Base-by-base conservation (phyloP, 2,329 filamentous ascomycete species). In the Coniella lustricola region DNA sequence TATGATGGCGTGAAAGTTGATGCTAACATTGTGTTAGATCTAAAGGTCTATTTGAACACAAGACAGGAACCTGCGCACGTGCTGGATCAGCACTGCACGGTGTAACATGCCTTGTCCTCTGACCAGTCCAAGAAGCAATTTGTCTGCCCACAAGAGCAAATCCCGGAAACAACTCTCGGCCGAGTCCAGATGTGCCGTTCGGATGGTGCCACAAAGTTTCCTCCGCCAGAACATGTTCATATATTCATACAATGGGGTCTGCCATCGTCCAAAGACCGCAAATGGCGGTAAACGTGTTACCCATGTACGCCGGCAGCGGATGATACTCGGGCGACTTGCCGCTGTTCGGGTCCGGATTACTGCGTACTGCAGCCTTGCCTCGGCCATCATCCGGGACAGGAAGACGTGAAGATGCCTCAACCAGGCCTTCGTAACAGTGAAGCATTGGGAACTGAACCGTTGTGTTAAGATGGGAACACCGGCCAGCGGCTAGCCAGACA, bases 101-200 rank as follows among this genome's bases (percentile, higher is more conserved):
- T 33, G 21, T 17, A 10, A 18, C 14, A 13, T 31, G 13, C 16
- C 21, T 13, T 21, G 10, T 5, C 29, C 21, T 17, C 41, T 31
- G 18, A 29, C 29, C 12, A 44, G 41, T 13, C 32, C 41, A 13
- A 31, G n/a, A 9, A 10, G 35, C 14, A 41, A 14, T 4, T 25
- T 37, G 32, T 49, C 50, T 18, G 42, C 22, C 46, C 46, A 49
- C 9, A n/a, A 22, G 12, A 52, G 50, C 41, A 52, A 21, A 17
- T 43, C 40, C 32, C 41, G 50, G 42, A 45, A 52, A 22, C 45
- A 42, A 10, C 31, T 44, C 18, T 57, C 55, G 10, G 55, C 54
- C 42, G 56, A 56, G 7, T 51, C 51, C 10, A 57, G 31, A 3
- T 52, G 44, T 2, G 50, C 47, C 17, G 42, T 46, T 13, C 41